Evolutionary conservation across 179 eudicot genomes (phyloP).

Genomic region (Patellifolia procumbens): DNA sequence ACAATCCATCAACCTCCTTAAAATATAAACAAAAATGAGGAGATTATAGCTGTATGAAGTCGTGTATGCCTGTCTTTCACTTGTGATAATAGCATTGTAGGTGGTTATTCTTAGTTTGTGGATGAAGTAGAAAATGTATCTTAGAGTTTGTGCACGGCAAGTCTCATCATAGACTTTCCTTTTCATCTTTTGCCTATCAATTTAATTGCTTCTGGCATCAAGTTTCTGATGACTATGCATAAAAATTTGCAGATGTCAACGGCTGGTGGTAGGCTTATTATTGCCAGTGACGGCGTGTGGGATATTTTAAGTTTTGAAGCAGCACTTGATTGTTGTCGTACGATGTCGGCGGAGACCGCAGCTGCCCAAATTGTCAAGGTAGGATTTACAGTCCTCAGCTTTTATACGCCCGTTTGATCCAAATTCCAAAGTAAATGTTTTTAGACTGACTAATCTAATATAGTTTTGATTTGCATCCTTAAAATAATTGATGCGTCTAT

Average conservation of each 20-base stretch:
- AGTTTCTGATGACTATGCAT: constrained; percentile 7
- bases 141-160: neutral
- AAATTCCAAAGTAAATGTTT: neutral
- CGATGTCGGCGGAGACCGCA: constrained; percentile 84
- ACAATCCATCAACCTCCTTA: neutral
- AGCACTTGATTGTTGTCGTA: constrained; percentile 82
- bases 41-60: neutral
- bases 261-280: constrained; percentile 83
- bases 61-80: neutral
- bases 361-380: constrained; percentile 88
- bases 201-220: neutral
- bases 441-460: neutral
- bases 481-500: neutral
- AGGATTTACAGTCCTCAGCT: constrained; percentile 13
- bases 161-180: neutral
- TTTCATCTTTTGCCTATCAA: neutral
- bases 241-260: constrained; percentile 66
- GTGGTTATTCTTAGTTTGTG: neutral
- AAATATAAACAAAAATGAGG: neutral
- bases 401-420: neutral
- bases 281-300: constrained; percentile 98
- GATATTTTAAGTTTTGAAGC: constrained; percentile 85
- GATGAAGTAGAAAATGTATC: neutral
- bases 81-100: neutral
- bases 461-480: neutral